Percentiles rank a stretch among this genome's conserved stretches.
These are phyloP conservation scores for Mycena latifolia DNA, from an alignment of 768 basidiomycete species.

Conservation along the genomic window DNA sequence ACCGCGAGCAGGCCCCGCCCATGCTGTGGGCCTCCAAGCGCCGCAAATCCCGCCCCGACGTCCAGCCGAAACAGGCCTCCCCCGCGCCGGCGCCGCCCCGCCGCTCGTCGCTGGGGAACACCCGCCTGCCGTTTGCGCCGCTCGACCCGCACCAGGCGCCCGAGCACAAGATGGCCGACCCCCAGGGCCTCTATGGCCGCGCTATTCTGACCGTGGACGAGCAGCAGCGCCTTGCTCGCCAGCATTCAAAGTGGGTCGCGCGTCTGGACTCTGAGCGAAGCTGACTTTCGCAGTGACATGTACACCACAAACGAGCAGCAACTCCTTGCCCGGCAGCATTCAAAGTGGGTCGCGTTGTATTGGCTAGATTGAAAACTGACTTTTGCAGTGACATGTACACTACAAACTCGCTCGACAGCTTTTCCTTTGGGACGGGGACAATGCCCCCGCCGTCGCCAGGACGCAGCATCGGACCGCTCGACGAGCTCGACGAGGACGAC, in stretches of 20 bases:
- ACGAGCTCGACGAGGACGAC: constrained; percentile 53
- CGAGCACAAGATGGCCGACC: constrained; percentile 21
- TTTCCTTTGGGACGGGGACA: constrained; percentile 60
- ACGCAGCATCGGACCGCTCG: constrained; percentile 52
- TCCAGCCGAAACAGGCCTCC: not conserved
- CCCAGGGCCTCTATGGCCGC: constrained; percentile 23
- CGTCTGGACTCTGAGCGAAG: not conserved
- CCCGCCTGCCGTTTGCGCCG: constrained; percentile 30
- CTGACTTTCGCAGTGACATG: too few species aligned
- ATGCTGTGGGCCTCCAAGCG: constrained; percentile 33
- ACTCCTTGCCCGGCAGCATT: too few species aligned
- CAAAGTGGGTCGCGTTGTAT: too few species aligned
- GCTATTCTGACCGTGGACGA: constrained; percentile 23
- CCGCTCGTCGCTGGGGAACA: constrained; percentile 31
- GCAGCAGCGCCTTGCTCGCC: constrained; percentile 27
- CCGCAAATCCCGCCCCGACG: constrained; percentile 31
- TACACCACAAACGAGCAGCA: constrained; percentile 52
- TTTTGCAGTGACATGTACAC: constrained; percentile 59
- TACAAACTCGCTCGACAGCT: constrained; percentile 58
- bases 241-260: constrained; percentile 14
- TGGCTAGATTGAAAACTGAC: too few species aligned
- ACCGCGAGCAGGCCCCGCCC: constrained; percentile 1
- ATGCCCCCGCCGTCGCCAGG: constrained; percentile 45
- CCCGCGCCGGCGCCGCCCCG: constrained; percentile 1
- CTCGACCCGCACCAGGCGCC: constrained; percentile 27